Evolutionary conservation across 2,329 filamentous ascomycete genomes (phyloP), one percentile per base, ranked within the genome.

Genomic region (Aspergillus neotritici): DNA sequence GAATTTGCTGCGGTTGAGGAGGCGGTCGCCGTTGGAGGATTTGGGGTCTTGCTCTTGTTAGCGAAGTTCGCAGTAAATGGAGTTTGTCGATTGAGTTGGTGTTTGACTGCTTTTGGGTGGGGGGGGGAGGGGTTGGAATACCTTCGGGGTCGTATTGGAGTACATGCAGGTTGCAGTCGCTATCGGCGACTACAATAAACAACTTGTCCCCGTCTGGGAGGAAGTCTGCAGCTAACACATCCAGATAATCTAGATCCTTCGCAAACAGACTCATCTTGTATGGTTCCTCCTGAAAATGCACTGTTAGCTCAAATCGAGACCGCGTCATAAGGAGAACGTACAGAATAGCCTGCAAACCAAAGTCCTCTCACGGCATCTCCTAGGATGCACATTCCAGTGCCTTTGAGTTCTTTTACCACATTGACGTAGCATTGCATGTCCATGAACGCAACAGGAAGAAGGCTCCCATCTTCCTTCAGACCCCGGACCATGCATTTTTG

Each of bases 401-500:
- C 82, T 3, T 82, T 82, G 13, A 98, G 75, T 56, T 88, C 87
- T 60, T 90, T 93, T 41, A 88, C 78, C n/a, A 84, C 81, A 2
- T 83, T 87, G 10, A 95, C 87, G 58, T 95, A 93, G 66, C 87
- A 94, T 68, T 87, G 93, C 82, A 96, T 94, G 60, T 98, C 93
- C 76, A 98, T 86, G 61, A 98, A 98, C 0, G 93, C 93, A 3
- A 98, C 91, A 0, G 93, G 93, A 1, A 97, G 74, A 40, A 97
- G 77, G 1, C 86, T 89, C 1, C 90, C 88, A 61, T 98, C 93
- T 65, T 98, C 93, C 64, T 96, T 96, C 3, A 98, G 76, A 32
- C 93, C 93, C 46, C 93, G 79, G 1, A 98, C 89, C 86, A 98
- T 94, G 64, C 89, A 91, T 67, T 98, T 98, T 60, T 96, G 90